phyloP scores from a whole-genome alignment of 805 yeast species.

The Brettanomyces custersianus region DNA sequence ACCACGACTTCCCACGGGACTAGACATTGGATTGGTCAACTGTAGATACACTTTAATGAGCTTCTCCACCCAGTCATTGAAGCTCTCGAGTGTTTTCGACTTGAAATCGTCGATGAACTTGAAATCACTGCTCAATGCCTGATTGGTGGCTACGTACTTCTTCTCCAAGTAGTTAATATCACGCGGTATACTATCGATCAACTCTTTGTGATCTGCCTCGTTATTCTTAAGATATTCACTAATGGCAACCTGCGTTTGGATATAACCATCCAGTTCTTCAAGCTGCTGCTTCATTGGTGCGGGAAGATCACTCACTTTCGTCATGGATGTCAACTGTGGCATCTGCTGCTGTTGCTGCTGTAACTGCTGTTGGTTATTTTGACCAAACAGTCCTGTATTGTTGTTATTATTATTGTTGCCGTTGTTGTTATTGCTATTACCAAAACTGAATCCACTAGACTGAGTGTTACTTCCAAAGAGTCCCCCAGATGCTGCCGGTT shows the following conservation, averaged over 20 bases:
- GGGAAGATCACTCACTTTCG: slow-evolving; percentile 67
- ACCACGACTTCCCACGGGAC: slow-evolving; percentile 13
- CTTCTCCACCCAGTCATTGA: slow-evolving; percentile 31
- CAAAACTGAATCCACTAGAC: slow-evolving; percentile 2
- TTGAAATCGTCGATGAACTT: slow-evolving; percentile 38
- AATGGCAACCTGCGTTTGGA: slow-evolving; percentile 64
- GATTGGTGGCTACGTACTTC: slow-evolving; percentile 54
- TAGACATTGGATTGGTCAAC: slow-evolving; percentile 27
- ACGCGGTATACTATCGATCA: slow-evolving; percentile 63
- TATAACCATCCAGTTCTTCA: slow-evolving; percentile 62
- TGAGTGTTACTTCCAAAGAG: slow-evolving; percentile 13
- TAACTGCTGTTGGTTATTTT: background rate
- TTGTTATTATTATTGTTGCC: slow-evolving; percentile 4
- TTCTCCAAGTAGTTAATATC: slow-evolving; percentile 59
- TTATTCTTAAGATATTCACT: slow-evolving; percentile 61
- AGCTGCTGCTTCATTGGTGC: slow-evolving; percentile 60
- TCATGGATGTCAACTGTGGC: slow-evolving; percentile 56
- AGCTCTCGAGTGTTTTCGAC: slow-evolving; percentile 25
- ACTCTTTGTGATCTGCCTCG: slow-evolving; percentile 49
- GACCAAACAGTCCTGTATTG: slow-evolving; percentile 11
- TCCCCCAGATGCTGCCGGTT: slow-evolving; percentile 20
- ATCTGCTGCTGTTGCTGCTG: slow-evolving; percentile 13
- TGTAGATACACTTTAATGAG: slow-evolving; percentile 27
- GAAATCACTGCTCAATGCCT: slow-evolving; percentile 45
- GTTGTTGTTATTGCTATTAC: background rate